Percentiles rank a stretch among this genome's conserved stretches.
phyloP scores from a whole-genome alignment of 2,329 filamentous ascomycete species.

The Cladophialophora carrionii region DNA sequence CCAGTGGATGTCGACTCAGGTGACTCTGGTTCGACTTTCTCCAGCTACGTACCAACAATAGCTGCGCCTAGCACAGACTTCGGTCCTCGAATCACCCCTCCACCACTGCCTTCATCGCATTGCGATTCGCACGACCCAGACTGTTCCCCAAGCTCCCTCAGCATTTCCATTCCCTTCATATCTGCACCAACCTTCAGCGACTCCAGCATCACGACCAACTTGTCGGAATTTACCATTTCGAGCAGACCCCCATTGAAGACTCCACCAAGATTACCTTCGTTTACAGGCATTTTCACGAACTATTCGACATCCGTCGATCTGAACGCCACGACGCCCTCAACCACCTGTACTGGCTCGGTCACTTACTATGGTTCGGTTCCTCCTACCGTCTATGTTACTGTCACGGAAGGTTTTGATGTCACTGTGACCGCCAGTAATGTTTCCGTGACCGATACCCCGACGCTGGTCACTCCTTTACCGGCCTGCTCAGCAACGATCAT shows the following conservation, averaged over 20 bases:
- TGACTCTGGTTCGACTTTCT: neutral
- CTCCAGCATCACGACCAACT: neutral
- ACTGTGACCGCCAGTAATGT: conserved; percentile 34
- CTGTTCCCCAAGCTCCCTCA: neutral
- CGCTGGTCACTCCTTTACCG: conserved; percentile 33
- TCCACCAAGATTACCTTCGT: conserved; percentile 8
- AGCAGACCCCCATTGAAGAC: neutral
- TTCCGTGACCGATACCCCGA: conserved; percentile 28
- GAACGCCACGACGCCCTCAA: conserved; percentile 15
- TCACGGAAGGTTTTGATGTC: conserved; percentile 33
- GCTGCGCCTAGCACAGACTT: neutral
- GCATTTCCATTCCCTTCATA: neutral
- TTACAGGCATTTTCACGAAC: conserved; percentile 18
- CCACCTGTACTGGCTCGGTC: conserved; percentile 31
- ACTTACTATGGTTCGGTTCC: conserved; percentile 34
- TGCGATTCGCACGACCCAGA: neutral
- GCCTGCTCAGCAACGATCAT: conserved; percentile 31
- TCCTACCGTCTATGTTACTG: conserved; percentile 36
- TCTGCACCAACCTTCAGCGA: neutral
- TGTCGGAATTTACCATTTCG: conserved; percentile 2
- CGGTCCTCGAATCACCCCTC: conserved; percentile 2
- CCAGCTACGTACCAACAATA: neutral
- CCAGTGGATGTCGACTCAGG: neutral
- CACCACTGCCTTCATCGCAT: neutral
- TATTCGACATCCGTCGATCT: conserved; percentile 3